Evolutionary conservation across 768 basidiomycete genomes (phyloP).

Genomic region (Panus rudis): DNA sequence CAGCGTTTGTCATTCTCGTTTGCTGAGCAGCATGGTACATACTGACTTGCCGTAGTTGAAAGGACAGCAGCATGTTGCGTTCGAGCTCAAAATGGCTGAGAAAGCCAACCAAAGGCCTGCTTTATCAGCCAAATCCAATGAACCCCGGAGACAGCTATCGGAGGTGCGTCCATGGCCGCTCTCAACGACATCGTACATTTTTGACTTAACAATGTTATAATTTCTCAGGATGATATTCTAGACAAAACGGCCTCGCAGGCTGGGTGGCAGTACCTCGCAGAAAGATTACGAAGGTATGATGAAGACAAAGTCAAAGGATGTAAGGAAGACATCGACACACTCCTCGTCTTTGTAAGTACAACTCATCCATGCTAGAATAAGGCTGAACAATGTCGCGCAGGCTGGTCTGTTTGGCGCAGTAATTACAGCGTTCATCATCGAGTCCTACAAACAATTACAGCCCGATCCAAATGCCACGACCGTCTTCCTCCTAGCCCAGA

Average conservation of each 20-base stretch:
- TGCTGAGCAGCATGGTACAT: too few species aligned
- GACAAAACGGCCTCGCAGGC: not conserved
- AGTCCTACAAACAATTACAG: not conserved
- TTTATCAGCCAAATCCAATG: too few species aligned
- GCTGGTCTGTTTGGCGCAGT: not conserved
- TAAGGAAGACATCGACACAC: constrained; percentile 20
- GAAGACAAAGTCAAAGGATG: constrained; percentile 9
- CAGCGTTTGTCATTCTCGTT: too few species aligned
- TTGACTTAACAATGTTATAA: too few species aligned
- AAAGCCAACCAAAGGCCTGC: too few species aligned
- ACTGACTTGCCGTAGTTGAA: too few species aligned
- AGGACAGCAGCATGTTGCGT: too few species aligned
- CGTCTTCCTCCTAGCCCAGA: not conserved
- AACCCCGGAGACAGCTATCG: too few species aligned
- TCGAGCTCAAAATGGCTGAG: too few species aligned
- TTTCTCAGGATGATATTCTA: not conserved
- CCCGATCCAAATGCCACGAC: not conserved
- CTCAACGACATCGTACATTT: too few species aligned
- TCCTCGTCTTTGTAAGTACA: constrained; percentile 18
- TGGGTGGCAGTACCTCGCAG: constrained; percentile 1
- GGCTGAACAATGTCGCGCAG: not conserved
- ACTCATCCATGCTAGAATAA: not conserved
- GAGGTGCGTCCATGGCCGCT: too few species aligned
- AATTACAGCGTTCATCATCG: not conserved
- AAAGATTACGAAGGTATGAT: constrained; percentile 8